Conservation (phyloP, 768 basidiomycete species). For the Rhodotorula kratochvilovae region DNA sequence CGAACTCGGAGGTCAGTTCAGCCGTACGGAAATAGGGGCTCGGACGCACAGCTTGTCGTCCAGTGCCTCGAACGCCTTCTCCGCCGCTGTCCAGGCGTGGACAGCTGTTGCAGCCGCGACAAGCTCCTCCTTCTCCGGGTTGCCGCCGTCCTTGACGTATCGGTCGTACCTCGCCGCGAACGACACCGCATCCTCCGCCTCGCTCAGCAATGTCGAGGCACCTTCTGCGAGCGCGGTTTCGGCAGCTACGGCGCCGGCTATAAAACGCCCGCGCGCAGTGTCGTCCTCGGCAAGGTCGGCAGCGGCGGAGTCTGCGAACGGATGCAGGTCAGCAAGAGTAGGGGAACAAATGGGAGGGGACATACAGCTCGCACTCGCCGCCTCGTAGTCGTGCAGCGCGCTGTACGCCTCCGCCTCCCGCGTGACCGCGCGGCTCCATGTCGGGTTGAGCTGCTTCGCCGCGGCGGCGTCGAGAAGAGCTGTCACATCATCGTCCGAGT, state of each 20-base stretch:
- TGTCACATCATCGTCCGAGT: not conserved
- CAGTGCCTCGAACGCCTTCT: constrained; percentile 7
- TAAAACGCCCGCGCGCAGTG: not conserved
- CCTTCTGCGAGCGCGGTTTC: not conserved
- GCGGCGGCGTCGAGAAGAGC: constrained; percentile 18
- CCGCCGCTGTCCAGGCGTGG: constrained; percentile 7
- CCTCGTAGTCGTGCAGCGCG: not conserved
- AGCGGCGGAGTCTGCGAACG: not conserved
- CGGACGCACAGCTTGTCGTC: constrained; percentile 12
- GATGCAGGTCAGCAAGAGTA: not conserved
- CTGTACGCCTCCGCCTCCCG: constrained; percentile 6
- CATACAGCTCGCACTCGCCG: not conserved
- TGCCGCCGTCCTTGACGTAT: not conserved
- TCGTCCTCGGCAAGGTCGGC: constrained; percentile 10
- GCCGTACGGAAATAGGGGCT: too few species aligned
- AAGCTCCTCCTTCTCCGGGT: constrained; percentile 6
- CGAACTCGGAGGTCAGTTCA: not conserved
- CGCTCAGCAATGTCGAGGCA: not conserved
- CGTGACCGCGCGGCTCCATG: constrained; percentile 1
- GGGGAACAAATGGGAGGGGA: not conserved
- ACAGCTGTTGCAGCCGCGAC: constrained; percentile 14
- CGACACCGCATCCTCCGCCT: constrained; percentile 3
- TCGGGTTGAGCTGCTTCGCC: not conserved
- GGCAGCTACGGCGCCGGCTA: not conserved
- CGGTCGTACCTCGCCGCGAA: constrained; percentile 10